phyloP scores from a whole-genome alignment of 495 filamentous ascomycete species.

The Amniculicola lignicola region DNA sequence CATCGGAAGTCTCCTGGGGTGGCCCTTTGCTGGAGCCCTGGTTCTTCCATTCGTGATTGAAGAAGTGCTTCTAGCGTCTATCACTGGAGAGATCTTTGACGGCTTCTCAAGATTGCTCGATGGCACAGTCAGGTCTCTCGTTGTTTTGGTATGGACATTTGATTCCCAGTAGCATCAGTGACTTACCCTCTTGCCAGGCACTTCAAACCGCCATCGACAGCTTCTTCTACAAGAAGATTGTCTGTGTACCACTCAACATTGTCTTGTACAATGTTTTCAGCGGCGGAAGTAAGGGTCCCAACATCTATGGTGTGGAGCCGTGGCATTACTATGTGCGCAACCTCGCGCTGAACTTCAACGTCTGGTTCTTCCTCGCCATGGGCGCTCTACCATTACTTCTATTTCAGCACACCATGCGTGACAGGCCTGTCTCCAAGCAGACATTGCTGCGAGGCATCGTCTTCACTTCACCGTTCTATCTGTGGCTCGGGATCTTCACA shows the following conservation, averaged over 20 bases:
- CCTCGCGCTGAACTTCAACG: slow-evolving; percentile 88
- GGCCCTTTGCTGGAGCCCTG: slow-evolving; percentile 88
- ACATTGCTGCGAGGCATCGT: slow-evolving; percentile 66
- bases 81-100: slow-evolving; percentile 58
- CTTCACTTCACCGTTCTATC: slow-evolving; percentile 79
- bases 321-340: slow-evolving; percentile 97
- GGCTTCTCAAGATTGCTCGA: slow-evolving; percentile 58
- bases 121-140: slow-evolving; percentile 62
- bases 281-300: slow-evolving; percentile 69
- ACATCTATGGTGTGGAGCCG: slow-evolving; percentile 94
- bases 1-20: slow-evolving; percentile 82
- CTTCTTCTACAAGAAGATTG: slow-evolving; percentile 76
- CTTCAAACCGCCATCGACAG: slow-evolving; percentile 66
- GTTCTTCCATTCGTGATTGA: slow-evolving; percentile 78
- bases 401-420: slow-evolving; percentile 48
- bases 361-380: slow-evolving; percentile 87
- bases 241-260: slow-evolving; percentile 84
- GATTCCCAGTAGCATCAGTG: background rate
- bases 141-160: slow-evolving; percentile 62
- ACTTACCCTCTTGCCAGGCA: slow-evolving; percentile 41
- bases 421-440: slow-evolving; percentile 37
- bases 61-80: slow-evolving; percentile 61
- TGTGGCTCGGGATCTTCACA: slow-evolving; percentile 92
- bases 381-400: slow-evolving; percentile 61
- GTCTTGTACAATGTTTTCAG: slow-evolving; percentile 93